Conservation (phyloP, 2,329 filamentous ascomycete genomes). For the Parastagonospora nodorum region DNA sequence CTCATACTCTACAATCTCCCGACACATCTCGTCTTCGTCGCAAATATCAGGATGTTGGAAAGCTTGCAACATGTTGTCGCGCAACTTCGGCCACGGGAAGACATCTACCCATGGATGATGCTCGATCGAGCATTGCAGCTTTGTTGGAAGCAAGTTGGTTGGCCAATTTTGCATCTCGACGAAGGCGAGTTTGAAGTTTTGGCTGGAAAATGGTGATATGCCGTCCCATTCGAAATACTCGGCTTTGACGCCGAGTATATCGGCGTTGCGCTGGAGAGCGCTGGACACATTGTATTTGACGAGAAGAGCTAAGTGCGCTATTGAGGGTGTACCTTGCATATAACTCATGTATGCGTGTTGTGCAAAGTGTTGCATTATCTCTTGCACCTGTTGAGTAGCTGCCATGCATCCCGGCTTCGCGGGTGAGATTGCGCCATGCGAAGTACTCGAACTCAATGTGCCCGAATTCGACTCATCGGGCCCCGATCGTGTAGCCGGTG, state of each 20-base stretch:
- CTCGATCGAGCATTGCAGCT: constrained; percentile 40
- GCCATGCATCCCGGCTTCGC: constrained; percentile 9
- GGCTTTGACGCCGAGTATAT: constrained; percentile 10
- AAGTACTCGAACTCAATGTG: too few relatives aligned
- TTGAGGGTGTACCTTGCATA: constrained; percentile 13
- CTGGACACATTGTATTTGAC: constrained; percentile 16
- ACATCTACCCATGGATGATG: constrained; percentile 52
- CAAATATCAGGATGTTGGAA: constrained; percentile 35
- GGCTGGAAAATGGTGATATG: constrained; percentile 21
- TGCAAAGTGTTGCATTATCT: constrained; percentile 17
- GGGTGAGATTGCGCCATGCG: too few relatives aligned
- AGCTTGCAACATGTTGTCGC: constrained; percentile 48
- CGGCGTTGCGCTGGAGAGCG: constrained; percentile 14
- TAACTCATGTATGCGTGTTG: constrained; percentile 24
- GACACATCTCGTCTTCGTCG: constrained; percentile 26
- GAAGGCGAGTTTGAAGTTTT: neutral
- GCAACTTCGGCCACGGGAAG: constrained; percentile 44
- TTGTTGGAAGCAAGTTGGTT: constrained; percentile 38
- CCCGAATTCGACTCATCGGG: too few relatives aligned
- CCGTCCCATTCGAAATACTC: constrained; percentile 14
- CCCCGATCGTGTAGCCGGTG: too few relatives aligned
- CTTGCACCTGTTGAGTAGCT: constrained; percentile 9
- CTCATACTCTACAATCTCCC: constrained; percentile 16
- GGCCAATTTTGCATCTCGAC: constrained; percentile 6
- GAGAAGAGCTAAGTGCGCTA: constrained; percentile 17